These are phyloP conservation scores for Drechslerella dactyloides DNA, from an alignment of 2,329 filamentous ascomycete species.

Conservation along the genomic window DNA sequence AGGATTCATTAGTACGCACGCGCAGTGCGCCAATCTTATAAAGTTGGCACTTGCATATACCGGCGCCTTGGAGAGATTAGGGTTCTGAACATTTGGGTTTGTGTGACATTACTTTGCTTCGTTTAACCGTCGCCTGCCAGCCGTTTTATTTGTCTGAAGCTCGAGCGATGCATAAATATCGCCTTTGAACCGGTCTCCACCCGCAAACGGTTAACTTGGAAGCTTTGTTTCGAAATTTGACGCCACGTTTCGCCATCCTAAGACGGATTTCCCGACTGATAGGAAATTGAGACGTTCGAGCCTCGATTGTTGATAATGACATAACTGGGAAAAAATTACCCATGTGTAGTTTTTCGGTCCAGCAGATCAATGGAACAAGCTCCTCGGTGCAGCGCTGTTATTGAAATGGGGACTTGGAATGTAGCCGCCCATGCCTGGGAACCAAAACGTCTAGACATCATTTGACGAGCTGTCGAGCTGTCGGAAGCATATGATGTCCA, in stretches of 20 bases:
- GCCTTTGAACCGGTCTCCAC: background rate
- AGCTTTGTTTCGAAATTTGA: slow-evolving; percentile 36
- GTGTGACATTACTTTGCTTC: slow-evolving; percentile 29
- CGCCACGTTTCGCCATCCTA: slow-evolving; percentile 49
- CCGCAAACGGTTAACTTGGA: slow-evolving; percentile 20
- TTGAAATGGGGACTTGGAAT: background rate
- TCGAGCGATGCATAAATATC: slow-evolving; percentile 28
- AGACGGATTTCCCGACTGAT: slow-evolving; percentile 15
- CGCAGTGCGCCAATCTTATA: slow-evolving; percentile 1
- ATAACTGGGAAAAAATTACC: background rate
- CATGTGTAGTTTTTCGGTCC: too few relatives aligned
- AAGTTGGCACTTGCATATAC: background rate
- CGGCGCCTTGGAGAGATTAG: slow-evolving; percentile 7
- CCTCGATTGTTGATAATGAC: slow-evolving; percentile 12
- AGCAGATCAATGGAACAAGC: too few relatives aligned
- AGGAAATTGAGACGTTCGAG: slow-evolving; percentile 1
- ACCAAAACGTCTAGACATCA: background rate
- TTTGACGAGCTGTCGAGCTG: slow-evolving; percentile 7
- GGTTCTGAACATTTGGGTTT: slow-evolving; percentile 24
- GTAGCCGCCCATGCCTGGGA: slow-evolving; percentile 22
- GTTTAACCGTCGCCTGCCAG: slow-evolving; percentile 31
- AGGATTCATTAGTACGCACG: background rate
- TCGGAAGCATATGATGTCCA: slow-evolving; percentile 8
- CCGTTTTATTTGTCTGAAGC: slow-evolving; percentile 42
- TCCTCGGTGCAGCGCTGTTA: too few relatives aligned